Percentiles rank a stretch among this genome's conserved stretches.
phyloP scores from a whole-genome alignment of 108 stramenopile genomes.

The Thalassiosira profunda region DNA sequence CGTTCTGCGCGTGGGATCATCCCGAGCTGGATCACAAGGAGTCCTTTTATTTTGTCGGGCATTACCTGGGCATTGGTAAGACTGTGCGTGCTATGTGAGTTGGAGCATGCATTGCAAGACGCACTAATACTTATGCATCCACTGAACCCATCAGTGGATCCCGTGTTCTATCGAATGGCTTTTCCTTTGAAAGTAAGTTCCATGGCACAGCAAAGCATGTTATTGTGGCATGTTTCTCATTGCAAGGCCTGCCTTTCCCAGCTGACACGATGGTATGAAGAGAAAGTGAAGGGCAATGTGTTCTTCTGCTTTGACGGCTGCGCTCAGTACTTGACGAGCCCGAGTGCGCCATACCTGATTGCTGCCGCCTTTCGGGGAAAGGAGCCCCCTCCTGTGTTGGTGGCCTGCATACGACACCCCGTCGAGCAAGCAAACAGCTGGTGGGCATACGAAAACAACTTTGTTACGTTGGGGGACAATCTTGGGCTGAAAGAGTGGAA shows the following conservation, averaged over 20 bases:
- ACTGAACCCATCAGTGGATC: too few species aligned
- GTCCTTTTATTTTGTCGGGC: slow-evolving; percentile 72
- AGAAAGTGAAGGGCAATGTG: slow-evolving; percentile 35
- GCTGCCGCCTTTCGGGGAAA: slow-evolving; percentile 57
- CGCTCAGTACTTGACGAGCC: slow-evolving; percentile 69
- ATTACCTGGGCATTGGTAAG: slow-evolving; percentile 61
- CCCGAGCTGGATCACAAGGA: slow-evolving; percentile 70
- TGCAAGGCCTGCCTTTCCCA: slow-evolving; percentile 63
- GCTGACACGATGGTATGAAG: slow-evolving; percentile 55
- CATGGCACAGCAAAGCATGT: too few species aligned
- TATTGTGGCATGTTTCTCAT: slow-evolving; percentile 49
- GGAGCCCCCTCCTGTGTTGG: slow-evolving; percentile 50
- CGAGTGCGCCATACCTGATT: slow-evolving; percentile 63
- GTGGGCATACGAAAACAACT: slow-evolving; percentile 74
- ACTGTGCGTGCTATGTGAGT: too few species aligned
- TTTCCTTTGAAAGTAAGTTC: slow-evolving; percentile 59
- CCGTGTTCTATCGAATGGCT: slow-evolving; percentile 62
- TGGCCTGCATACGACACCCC: slow-evolving; percentile 63
- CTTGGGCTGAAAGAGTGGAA: slow-evolving; percentile 62
- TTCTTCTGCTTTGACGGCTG: slow-evolving; percentile 76
- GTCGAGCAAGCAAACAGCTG: slow-evolving; percentile 71
- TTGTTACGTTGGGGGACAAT: slow-evolving; percentile 54
- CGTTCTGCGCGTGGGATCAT: slow-evolving; percentile 73
- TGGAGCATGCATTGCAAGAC: slow-evolving; percentile 4
- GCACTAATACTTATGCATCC: too few species aligned